phyloP scores from a whole-genome alignment of 495 filamentous ascomycete species.

The Hyaloscypha bicolor region DNA sequence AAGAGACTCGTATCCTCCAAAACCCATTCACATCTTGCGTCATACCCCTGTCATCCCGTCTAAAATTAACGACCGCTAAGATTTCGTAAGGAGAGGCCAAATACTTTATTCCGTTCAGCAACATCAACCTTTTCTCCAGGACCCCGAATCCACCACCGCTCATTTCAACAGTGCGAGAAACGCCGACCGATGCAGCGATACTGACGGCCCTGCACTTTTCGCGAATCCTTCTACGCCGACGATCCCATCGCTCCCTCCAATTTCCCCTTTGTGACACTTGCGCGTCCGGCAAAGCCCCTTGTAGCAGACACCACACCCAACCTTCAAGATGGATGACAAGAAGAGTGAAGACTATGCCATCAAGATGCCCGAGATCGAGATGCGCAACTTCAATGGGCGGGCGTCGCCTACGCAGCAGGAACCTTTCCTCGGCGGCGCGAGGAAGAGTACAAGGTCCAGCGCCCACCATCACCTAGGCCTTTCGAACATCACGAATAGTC shows the following conservation, averaged over 20 bases:
- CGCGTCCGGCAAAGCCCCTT: constrained; percentile 17
- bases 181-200: constrained; percentile 20
- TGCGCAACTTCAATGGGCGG: constrained; percentile 56
- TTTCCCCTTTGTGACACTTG: constrained; percentile 17
- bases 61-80: constrained; percentile 19
- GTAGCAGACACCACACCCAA: background rate
- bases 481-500: constrained; percentile 66
- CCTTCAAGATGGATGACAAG: constrained; percentile 34
- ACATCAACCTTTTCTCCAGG: background rate
- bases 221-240: background rate
- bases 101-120: constrained; percentile 6
- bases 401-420: constrained; percentile 46
- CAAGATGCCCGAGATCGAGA: constrained; percentile 69
- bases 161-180: background rate
- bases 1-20: background rate
- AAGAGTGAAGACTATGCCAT: constrained; percentile 61
- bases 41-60: constrained; percentile 6
- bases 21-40: background rate
- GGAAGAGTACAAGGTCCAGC: background rate
- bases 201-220: constrained; percentile 11
- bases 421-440: constrained; percentile 22
- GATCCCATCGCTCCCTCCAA: background rate
- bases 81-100: constrained; percentile 24
- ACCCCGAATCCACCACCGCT: background rate
- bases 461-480: constrained; percentile 14